Percentiles rank a stretch among this genome's conserved stretches.
Evolutionary conservation across 1,284 basidiomycete genomes (phyloP).

Genomic region (Moesziomyces aphidis): DNA sequence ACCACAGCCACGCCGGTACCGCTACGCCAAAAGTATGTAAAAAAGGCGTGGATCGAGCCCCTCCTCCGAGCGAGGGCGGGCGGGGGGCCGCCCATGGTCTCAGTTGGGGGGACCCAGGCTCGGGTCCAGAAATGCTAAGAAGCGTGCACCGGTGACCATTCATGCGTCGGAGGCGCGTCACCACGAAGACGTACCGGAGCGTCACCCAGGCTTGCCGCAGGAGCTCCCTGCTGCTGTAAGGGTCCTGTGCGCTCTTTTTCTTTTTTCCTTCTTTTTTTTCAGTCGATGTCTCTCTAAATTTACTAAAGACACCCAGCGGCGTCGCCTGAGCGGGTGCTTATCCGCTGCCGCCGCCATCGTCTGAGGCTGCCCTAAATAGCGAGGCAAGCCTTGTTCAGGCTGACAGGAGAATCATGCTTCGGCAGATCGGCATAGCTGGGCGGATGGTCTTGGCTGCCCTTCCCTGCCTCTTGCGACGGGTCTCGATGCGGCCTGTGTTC

Average conservation of each 20-base stretch:
- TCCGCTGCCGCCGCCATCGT: too few species aligned
- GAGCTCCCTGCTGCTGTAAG: conserved; percentile 2
- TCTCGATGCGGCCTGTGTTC: too few species aligned
- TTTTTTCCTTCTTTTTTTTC: background rate
- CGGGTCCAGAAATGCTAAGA: background rate
- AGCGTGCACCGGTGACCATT: conserved; percentile 18
- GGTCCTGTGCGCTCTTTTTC: background rate
- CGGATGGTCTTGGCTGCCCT: too few species aligned
- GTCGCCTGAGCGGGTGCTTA: too few species aligned
- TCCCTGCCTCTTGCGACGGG: too few species aligned
- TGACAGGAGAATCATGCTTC: too few species aligned
- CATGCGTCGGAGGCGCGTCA: background rate
- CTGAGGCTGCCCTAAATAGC: too few species aligned
- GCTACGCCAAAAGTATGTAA: background rate
- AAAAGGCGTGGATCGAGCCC: conserved; percentile 22
- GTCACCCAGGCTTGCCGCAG: conserved; percentile 3
- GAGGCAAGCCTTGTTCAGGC: too few species aligned
- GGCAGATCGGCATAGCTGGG: too few species aligned
- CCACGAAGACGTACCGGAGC: background rate
- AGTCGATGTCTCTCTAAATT: too few species aligned
- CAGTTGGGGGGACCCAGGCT: conserved; percentile 15
- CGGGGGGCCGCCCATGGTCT: conserved; percentile 7
- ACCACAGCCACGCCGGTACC: conserved; percentile 25
- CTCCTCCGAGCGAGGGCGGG: background rate
- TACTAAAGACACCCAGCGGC: too few species aligned